Conservation (phyloP, 1,284 basidiomycete genomes). For the Tausonia pullulans region DNA sequence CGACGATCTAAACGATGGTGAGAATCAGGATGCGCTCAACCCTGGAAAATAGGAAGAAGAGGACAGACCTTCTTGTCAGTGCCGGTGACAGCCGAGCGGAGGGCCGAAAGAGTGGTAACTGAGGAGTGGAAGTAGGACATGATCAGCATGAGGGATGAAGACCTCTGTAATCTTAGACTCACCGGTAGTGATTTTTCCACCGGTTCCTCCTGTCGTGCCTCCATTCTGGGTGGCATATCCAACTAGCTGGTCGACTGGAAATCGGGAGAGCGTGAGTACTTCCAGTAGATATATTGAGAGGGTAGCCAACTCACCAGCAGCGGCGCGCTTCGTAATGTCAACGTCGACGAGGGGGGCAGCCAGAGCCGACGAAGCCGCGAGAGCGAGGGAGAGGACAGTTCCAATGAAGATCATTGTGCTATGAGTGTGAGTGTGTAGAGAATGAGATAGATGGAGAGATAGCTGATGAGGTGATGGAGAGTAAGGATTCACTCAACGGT, state of each 20-base stretch:
- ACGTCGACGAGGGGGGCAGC: not conserved
- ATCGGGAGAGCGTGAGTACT: not conserved
- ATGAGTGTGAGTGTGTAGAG: not conserved
- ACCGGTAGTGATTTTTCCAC: slow-evolving; percentile 12
- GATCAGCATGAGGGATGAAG: not conserved
- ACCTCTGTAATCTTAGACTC: too few species aligned
- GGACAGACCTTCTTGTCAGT: slow-evolving; percentile 9
- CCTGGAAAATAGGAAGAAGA: too few species aligned
- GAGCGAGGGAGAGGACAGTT: not conserved
- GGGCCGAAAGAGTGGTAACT: slow-evolving; percentile 14
- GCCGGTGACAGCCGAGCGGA: slow-evolving; percentile 16
- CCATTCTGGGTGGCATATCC: slow-evolving; percentile 15
- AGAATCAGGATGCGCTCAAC: too few species aligned
- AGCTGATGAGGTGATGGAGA: not conserved
- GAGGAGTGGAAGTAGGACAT: not conserved
- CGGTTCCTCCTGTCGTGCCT: slow-evolving; percentile 16
- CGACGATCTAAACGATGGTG: not conserved
- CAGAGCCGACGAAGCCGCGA: not conserved
- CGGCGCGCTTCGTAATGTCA: not conserved
- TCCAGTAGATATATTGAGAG: not conserved
- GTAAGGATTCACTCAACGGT: not conserved
- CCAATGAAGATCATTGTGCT: not conserved
- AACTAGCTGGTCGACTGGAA: not conserved
- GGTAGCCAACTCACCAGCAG: not conserved
- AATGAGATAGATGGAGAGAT: not conserved